Evolutionary conservation across 2,329 filamentous ascomycete species (phyloP), one percentile per base, ranked within the genome.

Genomic region (Aureobasidium namibiae): DNA sequence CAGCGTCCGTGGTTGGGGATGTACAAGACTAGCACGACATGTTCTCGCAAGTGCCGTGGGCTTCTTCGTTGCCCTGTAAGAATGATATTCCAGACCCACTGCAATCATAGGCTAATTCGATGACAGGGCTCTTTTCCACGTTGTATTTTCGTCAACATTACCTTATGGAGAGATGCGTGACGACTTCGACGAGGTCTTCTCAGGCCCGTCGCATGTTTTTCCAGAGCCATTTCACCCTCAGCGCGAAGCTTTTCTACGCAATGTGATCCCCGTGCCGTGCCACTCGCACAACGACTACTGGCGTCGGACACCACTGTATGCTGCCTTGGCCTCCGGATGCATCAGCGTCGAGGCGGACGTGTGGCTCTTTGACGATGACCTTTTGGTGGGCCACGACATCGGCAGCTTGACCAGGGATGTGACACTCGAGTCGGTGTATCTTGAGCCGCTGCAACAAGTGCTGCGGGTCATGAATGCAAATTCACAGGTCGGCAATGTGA

Each of bases 251-350:
- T 52, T 36, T 16, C 18, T 54, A 21, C 42, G 31, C 26, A 49
- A 38, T 23, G 44, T 49, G 18, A 11, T 48, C 23, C 42, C 75
- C 89, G 3, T 84, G 80, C 65, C 82, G 82, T 16, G 86, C 86
- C 85, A 88, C 68, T 86, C 82, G 1, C 85, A 89, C 67, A 88
- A 89, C 65, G 86, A 89, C 69, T 89, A 89, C 70, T 86, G 82
- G 82, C 80, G 84, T 50, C 75, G 75, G n/a, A 75, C 80, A 0
- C 85, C 86, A 0, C 75, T 90, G 3, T 85, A 81, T 65, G 82
- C 82, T 13, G 87, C 86, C 21, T 69, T 86, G 1, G 69, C 74
- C 6, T 78, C 79, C 6, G 82, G 84, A 8, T 87, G 83, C 64
- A 80, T 81, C 9, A 80, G 84, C 11, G 76, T 88, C 4, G 87